phyloP scores from a whole-genome alignment of 2,329 filamentous ascomycete species.

The Penicillium corylophilum region DNA sequence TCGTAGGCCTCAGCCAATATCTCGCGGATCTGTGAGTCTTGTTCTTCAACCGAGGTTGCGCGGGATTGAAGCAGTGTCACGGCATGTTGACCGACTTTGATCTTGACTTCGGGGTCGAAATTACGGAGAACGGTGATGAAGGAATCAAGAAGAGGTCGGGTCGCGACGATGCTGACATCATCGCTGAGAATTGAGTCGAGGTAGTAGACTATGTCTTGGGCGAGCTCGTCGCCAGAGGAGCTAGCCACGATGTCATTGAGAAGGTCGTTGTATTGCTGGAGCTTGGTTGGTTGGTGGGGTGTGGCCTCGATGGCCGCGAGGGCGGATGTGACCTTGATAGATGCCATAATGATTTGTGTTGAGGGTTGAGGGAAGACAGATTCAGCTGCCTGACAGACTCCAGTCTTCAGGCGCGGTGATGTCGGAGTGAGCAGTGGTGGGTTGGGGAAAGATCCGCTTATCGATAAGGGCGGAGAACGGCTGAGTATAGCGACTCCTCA shows the following conservation, averaged over 20 bases:
- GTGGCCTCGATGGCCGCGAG: slow-evolving; percentile 53
- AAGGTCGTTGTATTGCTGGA: slow-evolving; percentile 58
- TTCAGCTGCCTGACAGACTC: background rate
- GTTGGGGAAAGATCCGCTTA: slow-evolving; percentile 6
- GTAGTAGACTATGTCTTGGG: slow-evolving; percentile 66
- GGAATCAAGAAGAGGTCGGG: slow-evolving; percentile 66
- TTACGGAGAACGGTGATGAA: slow-evolving; percentile 66
- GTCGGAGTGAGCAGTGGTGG: slow-evolving; percentile 1
- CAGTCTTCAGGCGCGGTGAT: background rate
- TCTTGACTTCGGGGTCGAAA: slow-evolving; percentile 59
- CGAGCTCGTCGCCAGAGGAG: slow-evolving; percentile 46
- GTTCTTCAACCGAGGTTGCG: slow-evolving; percentile 77
- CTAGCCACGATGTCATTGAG: slow-evolving; percentile 56
- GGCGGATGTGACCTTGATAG: slow-evolving; percentile 49
- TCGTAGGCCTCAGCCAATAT: slow-evolving; percentile 83
- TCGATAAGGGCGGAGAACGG: slow-evolving; percentile 15
- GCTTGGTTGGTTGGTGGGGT: slow-evolving; percentile 50
- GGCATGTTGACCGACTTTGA: slow-evolving; percentile 73
- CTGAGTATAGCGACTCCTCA: background rate
- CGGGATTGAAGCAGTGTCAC: slow-evolving; percentile 65
- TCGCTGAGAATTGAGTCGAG: slow-evolving; percentile 68
- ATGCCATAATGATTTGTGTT: slow-evolving; percentile 44
- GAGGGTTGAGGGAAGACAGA: background rate
- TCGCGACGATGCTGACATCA: slow-evolving; percentile 71
- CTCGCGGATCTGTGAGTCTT: slow-evolving; percentile 75